phyloP scores from a whole-genome alignment of 176 grass and related monocot species.

The Aegilops umbellulata region DNA sequence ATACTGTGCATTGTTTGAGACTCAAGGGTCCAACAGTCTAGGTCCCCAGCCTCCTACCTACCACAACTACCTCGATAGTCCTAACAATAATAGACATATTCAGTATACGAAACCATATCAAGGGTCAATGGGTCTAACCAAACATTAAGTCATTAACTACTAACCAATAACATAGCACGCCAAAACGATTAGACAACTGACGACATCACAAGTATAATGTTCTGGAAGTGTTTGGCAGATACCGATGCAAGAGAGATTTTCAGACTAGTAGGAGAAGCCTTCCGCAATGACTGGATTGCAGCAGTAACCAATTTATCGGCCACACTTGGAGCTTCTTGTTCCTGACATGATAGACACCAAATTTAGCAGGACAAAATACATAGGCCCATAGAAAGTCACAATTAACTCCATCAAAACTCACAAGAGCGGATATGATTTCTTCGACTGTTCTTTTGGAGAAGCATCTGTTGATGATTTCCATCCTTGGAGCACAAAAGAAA shows the following conservation, averaged over 20 bases:
- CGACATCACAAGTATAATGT: not conserved
- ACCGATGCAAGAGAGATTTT: conserved; percentile 90
- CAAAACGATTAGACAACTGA: not conserved
- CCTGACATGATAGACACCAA: conserved; percentile 45
- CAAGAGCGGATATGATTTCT: conserved; percentile 87
- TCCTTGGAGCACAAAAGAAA: conserved; percentile 25
- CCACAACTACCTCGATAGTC: not conserved
- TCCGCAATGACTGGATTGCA: conserved; percentile 70
- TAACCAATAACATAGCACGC: not conserved
- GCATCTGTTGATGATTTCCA: conserved; percentile 87
- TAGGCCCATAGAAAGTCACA: conserved; percentile 8
- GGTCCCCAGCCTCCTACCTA: not conserved
- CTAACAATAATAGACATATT: conserved; percentile 13
- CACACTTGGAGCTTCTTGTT: conserved; percentile 58
- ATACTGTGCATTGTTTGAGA: not conserved
- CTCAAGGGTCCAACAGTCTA: not conserved
- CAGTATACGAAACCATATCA: not conserved
- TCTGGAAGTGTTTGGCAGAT: conserved; percentile 27
- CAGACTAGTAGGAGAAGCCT: conserved; percentile 85
- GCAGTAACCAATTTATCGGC: conserved; percentile 53
- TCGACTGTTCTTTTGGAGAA: conserved; percentile 90
- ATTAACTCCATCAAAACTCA: conserved; percentile 55
- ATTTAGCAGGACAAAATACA: conserved; percentile 20
- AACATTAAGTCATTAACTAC: not conserved
- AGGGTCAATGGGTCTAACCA: not conserved